Evolutionary conservation across 306 rosid species (phyloP), one percentile per base, ranked within the genome.

Genomic region (Inga laurina): DNA sequence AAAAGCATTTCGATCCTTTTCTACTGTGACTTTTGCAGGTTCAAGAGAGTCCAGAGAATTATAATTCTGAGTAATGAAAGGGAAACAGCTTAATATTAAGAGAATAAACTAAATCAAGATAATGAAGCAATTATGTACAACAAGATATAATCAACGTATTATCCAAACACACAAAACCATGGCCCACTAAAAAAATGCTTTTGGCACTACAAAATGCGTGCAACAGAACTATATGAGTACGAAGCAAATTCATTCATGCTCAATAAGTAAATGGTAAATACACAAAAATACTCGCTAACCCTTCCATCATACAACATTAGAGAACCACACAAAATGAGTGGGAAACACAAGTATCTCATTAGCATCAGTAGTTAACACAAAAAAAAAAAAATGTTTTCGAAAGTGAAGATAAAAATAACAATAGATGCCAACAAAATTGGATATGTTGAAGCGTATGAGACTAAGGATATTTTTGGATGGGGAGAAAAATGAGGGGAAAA

Each of bases 31-130:
- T 83, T 90, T 90, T 74, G 88, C 86, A 78, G 94, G 97, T 76
- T 94, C 97, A 49, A 56, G 15, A 68, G 94, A 91, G 79, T 93
- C 97, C 83, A 93, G 49, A 79, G 97, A 91, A 79, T 89, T 69
- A 88, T 90, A 91, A 69, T 82, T 94, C 97, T 94, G 97, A 30
- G 22, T 18, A 65, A 70, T 64, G 83, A 7, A 85, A 49, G 72
- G 75, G 82, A 44, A 56, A 79, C 82, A 57, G 41, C 68, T 78
- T 56, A 76, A 74, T 27, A 65, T 18, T 65, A 68, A 78, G 62
- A 78, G 73, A 49, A 81, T 5, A 78, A 74, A 52, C 30, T 14
- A 73, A 3, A 76, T 27, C 69, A 65, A 62, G 69, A 82, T 52
- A 61, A 71, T 39, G 77, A 65, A 71, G 35, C 75, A 67, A 51